These are phyloP conservation scores for Fusarium transvaalense DNA, from an alignment of 2,329 filamentous ascomycete species.

Conservation along the genomic window DNA sequence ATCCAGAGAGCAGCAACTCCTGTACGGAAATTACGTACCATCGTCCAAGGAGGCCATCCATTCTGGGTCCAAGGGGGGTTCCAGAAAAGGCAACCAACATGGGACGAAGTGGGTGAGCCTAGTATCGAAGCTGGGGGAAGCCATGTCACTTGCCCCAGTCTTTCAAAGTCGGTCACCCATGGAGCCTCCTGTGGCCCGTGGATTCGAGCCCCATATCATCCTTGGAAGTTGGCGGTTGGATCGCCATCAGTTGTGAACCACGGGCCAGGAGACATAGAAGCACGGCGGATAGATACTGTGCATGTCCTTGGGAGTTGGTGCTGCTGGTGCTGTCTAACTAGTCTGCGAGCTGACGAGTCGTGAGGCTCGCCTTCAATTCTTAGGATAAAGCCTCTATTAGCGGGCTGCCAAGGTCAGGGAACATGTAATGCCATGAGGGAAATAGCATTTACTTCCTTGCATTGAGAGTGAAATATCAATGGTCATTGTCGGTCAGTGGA, in stretches of 20 bases:
- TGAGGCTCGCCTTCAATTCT: conserved; percentile 1
- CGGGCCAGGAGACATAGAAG: conserved; percentile 31
- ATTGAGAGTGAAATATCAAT: conserved; percentile 23
- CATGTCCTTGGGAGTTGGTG: not conserved
- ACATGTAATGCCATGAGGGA: not conserved
- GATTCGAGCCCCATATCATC: conserved; percentile 32
- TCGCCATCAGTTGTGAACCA: conserved; percentile 42
- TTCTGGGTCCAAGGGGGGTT: conserved; percentile 43
- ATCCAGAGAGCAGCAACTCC: conserved; percentile 36
- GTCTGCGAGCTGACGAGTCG: not conserved
- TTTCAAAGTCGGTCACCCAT: conserved; percentile 36
- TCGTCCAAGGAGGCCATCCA: conserved; percentile 31
- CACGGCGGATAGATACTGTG: conserved; percentile 15
- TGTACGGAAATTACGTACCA: conserved; percentile 47
- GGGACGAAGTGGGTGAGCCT: conserved; percentile 44
- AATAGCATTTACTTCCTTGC: conserved; percentile 15
- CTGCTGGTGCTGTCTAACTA: not conserved
- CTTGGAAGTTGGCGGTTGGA: conserved; percentile 36
- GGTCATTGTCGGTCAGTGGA: conserved; percentile 34
- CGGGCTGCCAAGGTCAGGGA: not conserved
- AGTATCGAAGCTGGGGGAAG: conserved; percentile 41
- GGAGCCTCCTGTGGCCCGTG: conserved; percentile 38
- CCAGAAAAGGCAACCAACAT: conserved; percentile 39
- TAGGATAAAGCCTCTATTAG: too few species aligned
- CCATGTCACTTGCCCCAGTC: conserved; percentile 40